Base-by-base conservation (phyloP, 192 early-diverging fungal species). In the Gigaspora rosea region DNA sequence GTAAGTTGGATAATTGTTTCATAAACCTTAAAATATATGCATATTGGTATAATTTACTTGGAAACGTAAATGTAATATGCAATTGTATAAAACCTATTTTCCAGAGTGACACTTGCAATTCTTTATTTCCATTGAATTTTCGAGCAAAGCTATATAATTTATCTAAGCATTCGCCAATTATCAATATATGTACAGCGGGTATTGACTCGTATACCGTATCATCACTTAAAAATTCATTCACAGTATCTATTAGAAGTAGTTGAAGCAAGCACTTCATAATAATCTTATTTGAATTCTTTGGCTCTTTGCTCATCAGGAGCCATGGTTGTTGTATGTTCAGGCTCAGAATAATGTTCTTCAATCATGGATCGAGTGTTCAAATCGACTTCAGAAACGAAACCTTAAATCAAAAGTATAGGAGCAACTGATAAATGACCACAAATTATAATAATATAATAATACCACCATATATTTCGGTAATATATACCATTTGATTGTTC, bases 201-300 rank as follows among this genome's bases (percentile, higher is more conserved):
- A 92, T 75, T 27, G 83, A 78, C 65, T 80, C 77, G 85, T 93
- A 91, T 18, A 94, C 88, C 73, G 79, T 78, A 58, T 87, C 69
- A 78, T 84, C 78, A 75, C 69, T 62, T 56, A 93, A 84, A 18
- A 96, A 85, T 71, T 96, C 95, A 77, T 94, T 90, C 41, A 98
- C 80, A 0, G 94, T 96, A 79, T 96, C 94, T 65, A 98, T 95
- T 20, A 98, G 82, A 70, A 95, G 85, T 63, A 96, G 84, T 71
- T 98, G 96, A 49, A 95, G 81, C 1, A 95, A 90, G 82, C 96
- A 98, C 80, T 95, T 95, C 27, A 94, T 89, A 73, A 95, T 94
- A 27, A 94, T 94, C 70, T 89, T 89, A 69, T 92, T n/a, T 88
- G 84, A 97, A 96, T 63, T 93, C 90, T 35, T 89, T 86, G 68